Conservation (phyloP, 2,329 filamentous ascomycete genomes). For the Rhynchosporium agropyri region DNA sequence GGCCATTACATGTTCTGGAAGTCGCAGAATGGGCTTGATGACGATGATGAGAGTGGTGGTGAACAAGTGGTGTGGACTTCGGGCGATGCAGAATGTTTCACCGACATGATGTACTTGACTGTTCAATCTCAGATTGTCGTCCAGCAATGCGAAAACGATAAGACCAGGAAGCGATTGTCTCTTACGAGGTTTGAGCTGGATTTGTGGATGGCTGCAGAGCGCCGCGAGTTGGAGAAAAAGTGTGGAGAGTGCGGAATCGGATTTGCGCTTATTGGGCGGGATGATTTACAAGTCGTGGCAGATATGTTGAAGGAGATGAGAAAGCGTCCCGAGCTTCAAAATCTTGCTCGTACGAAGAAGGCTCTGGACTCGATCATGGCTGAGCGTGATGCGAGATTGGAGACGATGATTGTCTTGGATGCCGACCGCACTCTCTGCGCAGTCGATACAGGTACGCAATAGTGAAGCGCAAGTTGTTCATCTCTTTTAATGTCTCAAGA, state of each 20-base stretch:
- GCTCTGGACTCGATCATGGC: constrained; percentile 28
- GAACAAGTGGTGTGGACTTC: constrained; percentile 46
- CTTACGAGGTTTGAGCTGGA: constrained; percentile 45
- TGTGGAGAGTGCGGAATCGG: constrained; percentile 50
- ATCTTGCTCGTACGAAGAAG: constrained; percentile 35
- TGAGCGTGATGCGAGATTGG: constrained; percentile 25
- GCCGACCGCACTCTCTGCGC: constrained; percentile 58
- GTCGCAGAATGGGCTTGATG: constrained; percentile 34
- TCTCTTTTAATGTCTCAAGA: too few species aligned
- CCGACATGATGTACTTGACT: constrained; percentile 62
- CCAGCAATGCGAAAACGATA: constrained; percentile 46
- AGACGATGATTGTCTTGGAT: constrained; percentile 59
- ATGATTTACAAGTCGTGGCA: neutral
- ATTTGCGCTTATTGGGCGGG: neutral
- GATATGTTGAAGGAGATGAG: constrained; percentile 46
- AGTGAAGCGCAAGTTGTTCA: too few species aligned
- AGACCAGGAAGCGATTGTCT: constrained; percentile 42
- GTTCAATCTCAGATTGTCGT: constrained; percentile 44
- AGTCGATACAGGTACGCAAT: constrained; percentile 44
- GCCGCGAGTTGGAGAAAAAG: constrained; percentile 45
- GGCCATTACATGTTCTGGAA: constrained; percentile 60
- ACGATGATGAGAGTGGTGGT: constrained; percentile 30
- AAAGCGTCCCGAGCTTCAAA: constrained; percentile 45
- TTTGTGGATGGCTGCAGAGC: constrained; percentile 52
- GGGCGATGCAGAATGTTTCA: constrained; percentile 52